Percentiles rank a stretch among this genome's conserved stretches.
phyloP scores from a whole-genome alignment of 352 stramenopile species.

The Chrysophaeum taylorii region DNA sequence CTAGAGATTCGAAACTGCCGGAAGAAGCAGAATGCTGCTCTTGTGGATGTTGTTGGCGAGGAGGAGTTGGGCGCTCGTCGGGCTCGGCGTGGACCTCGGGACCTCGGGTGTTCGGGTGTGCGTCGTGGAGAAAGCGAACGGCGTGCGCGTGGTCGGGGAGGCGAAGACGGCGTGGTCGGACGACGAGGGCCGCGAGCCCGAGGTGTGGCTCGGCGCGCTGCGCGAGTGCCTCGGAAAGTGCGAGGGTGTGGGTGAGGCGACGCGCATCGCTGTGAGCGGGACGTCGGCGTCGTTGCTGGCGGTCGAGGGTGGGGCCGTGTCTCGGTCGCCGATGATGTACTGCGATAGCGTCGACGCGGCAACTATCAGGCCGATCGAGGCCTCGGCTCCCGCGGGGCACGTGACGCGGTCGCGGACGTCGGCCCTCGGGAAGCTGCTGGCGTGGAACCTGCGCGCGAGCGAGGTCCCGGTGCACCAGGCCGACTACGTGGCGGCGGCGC shows the following conservation, averaged over 20 bases:
- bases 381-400: constrained; percentile 40
- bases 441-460: constrained; percentile 35
- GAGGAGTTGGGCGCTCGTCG: background rate
- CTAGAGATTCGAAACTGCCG: too few relatives aligned
- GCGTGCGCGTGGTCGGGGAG: background rate
- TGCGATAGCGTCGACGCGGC: background rate
- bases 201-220: background rate
- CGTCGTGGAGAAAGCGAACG: background rate
- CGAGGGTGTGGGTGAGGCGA: background rate
- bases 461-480: constrained; percentile 51
- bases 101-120: background rate
- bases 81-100: background rate
- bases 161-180: background rate
- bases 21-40: too few relatives aligned
- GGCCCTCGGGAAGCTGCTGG: constrained; percentile 47
- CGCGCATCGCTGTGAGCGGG: background rate
- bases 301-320: background rate
- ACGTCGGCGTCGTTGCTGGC: background rate
- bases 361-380: constrained; percentile 23
- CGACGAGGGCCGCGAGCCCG: constrained; percentile 3
- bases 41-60: too few relatives aligned
- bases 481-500: constrained; percentile 46
- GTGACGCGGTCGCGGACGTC: constrained; percentile 37
- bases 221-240: background rate
- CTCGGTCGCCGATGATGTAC: background rate